These are phyloP conservation scores for Bacterosira constricta DNA, from an alignment of 108 stramenopile species.

Conservation along the genomic window DNA sequence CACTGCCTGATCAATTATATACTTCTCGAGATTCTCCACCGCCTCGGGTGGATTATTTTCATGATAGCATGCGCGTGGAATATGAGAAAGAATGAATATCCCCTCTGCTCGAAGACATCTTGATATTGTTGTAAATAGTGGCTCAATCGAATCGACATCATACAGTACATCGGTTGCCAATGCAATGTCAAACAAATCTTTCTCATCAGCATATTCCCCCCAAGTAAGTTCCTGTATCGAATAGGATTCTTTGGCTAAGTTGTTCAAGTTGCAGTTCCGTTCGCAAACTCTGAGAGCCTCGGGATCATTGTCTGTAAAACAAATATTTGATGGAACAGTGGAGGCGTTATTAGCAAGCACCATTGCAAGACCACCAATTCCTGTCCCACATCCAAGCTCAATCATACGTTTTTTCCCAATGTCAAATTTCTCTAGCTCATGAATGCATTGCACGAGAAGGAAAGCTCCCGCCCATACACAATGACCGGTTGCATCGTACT, in stretches of 20 bases:
- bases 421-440: neutral
- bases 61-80: constrained; percentile 15
- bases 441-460: neutral
- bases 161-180: constrained; percentile 19
- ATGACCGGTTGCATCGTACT: constrained; percentile 20
- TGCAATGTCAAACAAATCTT: constrained; percentile 4
- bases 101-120: neutral
- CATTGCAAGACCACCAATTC: constrained; percentile 7
- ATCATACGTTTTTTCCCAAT: constrained; percentile 2
- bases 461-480: constrained; percentile 18
- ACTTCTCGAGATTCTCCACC: constrained; percentile 13
- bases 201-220: neutral
- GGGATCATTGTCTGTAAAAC: constrained; percentile 19
- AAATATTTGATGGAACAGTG: constrained; percentile 1
- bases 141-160: constrained; percentile 6
- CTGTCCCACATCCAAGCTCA: constrained; percentile 15
- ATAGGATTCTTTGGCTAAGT: neutral
- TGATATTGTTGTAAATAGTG: constrained; percentile 2
- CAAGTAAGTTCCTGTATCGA: constrained; percentile 5
- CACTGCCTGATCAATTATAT: constrained; percentile 1
- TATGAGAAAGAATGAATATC: constrained; percentile 21
- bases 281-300: neutral
- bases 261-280: constrained; percentile 4
- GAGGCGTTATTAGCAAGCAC: neutral
- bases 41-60: constrained; percentile 20